phyloP scores from a whole-genome alignment of 768 basidiomycete species.

The Phylloporus scabripes region DNA sequence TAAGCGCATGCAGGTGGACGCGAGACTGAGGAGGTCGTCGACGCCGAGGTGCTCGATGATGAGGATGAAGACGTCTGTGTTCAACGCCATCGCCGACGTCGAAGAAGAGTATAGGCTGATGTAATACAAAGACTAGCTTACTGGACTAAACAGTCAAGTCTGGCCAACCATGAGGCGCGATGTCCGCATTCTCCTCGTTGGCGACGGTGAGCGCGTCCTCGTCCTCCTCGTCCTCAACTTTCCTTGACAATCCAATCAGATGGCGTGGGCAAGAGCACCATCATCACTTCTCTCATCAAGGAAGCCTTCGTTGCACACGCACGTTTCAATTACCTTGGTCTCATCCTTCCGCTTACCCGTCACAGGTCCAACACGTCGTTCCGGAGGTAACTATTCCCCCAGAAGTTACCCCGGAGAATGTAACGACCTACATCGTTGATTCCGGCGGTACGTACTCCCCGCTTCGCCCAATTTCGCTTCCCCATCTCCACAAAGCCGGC shows the following conservation, averaged over 20 bases:
- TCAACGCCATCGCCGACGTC: constrained; percentile 38
- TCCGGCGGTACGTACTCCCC: constrained; percentile 69
- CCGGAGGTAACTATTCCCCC: constrained; percentile 98
- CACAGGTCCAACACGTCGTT: constrained; percentile 87
- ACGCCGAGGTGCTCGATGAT: constrained; percentile 43
- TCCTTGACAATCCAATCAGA: constrained; percentile 43
- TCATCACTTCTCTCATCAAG: constrained; percentile 95
- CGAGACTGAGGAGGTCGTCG: constrained; percentile 36
- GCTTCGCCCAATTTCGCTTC: constrained; percentile 1
- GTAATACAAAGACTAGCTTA: constrained; percentile 6
- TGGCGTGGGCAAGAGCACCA: constrained; percentile 96
- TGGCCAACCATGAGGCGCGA: constrained; percentile 69
- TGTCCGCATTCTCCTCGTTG: constrained; percentile 90
- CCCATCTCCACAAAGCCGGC: constrained; percentile 49
- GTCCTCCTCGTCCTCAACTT: neutral
- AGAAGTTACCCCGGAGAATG: constrained; percentile 94
- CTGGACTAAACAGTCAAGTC: constrained; percentile 10
- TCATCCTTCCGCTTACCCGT: constrained; percentile 2
- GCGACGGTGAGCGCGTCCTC: constrained; percentile 63
- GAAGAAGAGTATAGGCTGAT: too few species aligned
- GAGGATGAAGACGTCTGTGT: constrained; percentile 52
- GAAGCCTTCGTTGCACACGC: constrained; percentile 91
- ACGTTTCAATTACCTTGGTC: constrained; percentile 19
- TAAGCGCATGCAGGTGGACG: constrained; percentile 26
- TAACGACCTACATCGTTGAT: constrained; percentile 97